Evolutionary conservation across 148 eudicot genomes (phyloP).

Genomic region (Cornus florida): DNA sequence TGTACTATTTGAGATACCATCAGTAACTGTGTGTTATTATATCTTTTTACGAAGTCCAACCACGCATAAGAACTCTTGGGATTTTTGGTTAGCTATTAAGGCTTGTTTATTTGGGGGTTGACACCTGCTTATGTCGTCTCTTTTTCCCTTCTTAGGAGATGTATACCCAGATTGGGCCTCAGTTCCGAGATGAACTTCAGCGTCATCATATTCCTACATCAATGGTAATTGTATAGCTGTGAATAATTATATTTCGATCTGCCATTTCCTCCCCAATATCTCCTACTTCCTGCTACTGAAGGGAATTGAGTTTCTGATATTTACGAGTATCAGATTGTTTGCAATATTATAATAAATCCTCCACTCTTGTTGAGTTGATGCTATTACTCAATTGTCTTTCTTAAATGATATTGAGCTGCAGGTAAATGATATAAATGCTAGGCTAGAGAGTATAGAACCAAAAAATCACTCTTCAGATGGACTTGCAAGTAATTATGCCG

Average conservation of each 20-base stretch:
- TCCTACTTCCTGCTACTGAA: neutral
- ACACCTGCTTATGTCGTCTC: neutral
- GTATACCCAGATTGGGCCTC: constrained; percentile 89
- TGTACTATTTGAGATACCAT: neutral
- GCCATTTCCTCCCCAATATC: neutral
- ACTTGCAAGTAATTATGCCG: constrained; percentile 36
- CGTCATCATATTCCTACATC: constrained; percentile 78
- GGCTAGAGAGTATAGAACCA: constrained; percentile 87
- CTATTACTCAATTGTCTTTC: constrained; percentile 1
- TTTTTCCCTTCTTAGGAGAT: constrained; percentile 66
- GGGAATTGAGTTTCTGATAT: neutral
- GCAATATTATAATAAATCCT: too few species aligned
- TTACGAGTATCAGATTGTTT: neutral
- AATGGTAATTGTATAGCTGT: constrained; percentile 45
- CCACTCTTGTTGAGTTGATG: neutral
- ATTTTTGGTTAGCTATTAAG: neutral
- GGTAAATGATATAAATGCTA: constrained; percentile 87
- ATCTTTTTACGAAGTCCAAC: neutral
- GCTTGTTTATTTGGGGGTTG: neutral
- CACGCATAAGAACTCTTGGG: neutral
- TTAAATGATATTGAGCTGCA: constrained; percentile 31
- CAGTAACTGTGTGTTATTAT: neutral
- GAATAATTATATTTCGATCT: neutral
- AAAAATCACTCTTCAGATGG: constrained; percentile 70
- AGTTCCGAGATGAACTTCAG: constrained; percentile 86